phyloP scores from a whole-genome alignment of 768 basidiomycete species.

The Russula virescens region DNA sequence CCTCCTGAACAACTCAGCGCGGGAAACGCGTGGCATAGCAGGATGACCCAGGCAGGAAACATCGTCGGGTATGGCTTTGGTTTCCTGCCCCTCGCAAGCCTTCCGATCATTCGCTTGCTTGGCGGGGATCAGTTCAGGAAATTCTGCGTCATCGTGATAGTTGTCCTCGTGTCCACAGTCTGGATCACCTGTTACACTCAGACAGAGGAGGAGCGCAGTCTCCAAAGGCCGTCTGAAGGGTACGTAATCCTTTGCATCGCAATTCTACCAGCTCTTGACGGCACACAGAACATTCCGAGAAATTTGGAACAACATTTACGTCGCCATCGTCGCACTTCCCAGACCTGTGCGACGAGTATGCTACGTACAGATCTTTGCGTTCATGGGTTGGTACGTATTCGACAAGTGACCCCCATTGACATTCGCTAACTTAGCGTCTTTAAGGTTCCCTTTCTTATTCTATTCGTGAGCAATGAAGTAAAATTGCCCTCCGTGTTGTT shows the following conservation, averaged over 20 bases:
- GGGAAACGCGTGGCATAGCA: conserved; percentile 97
- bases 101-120: conserved; percentile 71
- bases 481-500: background rate
- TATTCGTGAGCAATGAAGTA: conserved; percentile 54
- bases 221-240: conserved; percentile 35
- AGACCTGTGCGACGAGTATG: conserved; percentile 84
- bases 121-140: conserved; percentile 95
- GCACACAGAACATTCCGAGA: conserved; percentile 53
- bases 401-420: background rate
- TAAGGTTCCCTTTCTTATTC: conserved; percentile 92
- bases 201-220: conserved; percentile 66
- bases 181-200: conserved; percentile 85
- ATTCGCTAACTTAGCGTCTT: conserved; percentile 12
- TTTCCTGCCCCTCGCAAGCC: conserved; percentile 77
- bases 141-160: conserved; percentile 82
- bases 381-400: conserved; percentile 82
- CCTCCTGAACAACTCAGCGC: conserved; percentile 84
- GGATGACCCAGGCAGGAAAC: conserved; percentile 96
- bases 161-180: conserved; percentile 75
- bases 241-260: conserved; percentile 8
- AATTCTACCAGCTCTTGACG: conserved; percentile 13
- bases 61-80: conserved; percentile 93
- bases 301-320: conserved; percentile 71
- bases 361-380: conserved; percentile 89
- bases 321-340: conserved; percentile 68